Evolutionary conservation across 495 filamentous ascomycete species (phyloP), one percentile per base, ranked within the genome.

Genomic region (Parathielavia hyrcaniae): DNA sequence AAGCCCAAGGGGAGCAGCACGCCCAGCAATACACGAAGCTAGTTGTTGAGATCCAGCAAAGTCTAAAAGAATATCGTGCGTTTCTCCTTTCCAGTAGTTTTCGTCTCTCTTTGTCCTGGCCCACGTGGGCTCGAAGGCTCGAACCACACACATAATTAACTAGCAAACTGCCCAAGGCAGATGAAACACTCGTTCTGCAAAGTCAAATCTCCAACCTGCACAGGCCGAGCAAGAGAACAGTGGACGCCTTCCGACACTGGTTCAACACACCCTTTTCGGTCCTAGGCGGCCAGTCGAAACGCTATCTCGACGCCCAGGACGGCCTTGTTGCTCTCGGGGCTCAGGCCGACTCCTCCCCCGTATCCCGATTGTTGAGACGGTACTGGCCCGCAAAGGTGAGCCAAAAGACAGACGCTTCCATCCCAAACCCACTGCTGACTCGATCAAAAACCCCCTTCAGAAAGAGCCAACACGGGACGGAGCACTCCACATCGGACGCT

Each of bases 171-270:
- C 14, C 1, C 23, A 8, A 39, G 49, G 38, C 16, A 51, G 49
- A 51, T 23, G 49, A 39, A 51, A 36, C 49, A 0, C 49, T 51
- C 17, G 11, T 36, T 16, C 34, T 51, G 17, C 49, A 51, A 36
- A 38, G n/a, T 17, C 49, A 39, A 16, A 11, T 51, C 14, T 38
- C 49, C 13, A 38, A 51, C 34, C 35, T 51, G 17, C 49, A 13
- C 12, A 38, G 23, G 17, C 49, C 34, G 5, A 38, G 49, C 34
- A 19, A 20, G 38, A 51, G 49, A 22, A 23, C 17, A 11, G n/a
- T 36, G 8, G 11, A 13, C 3, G 19, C 32, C 49, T 22, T 38
- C 19, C 12, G 19, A 23, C 17, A 39, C 9, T 51, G 49, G 34
- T 22, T 51, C 2, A 38, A 51, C 17, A 20, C 22, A 13, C 49